Base-by-base conservation (phyloP, 257 asterid genomes). In the Fraxinus quadrangulata region DNA sequence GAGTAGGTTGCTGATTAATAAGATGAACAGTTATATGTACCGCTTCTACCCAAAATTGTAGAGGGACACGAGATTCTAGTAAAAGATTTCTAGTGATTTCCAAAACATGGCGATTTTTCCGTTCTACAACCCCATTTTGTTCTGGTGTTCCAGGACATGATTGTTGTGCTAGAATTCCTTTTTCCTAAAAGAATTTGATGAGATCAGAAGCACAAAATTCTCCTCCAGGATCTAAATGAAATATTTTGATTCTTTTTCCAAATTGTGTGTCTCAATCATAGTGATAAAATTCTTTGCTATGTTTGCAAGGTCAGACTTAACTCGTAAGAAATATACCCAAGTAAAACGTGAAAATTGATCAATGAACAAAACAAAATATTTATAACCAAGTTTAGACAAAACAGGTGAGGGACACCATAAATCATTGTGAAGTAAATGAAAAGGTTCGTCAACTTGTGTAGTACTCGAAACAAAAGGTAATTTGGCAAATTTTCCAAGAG, bases 81-180 rank as follows among this genome's bases (percentile, higher is more conserved):
- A 79, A 49, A 28, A 81, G 77, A 71, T 75, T 30, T 76, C 71
- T 28, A 2, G 74, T 39, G 19, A 39, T 75, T 71, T 81, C 78
- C 10, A 81, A 4, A 19, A 61, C 75, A 59, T 81, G 78, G n/a
- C n/a, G 80, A 24, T 76, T 70, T 37, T 81, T 75, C 5, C 69
- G 34, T 59, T 81, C 81, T 4, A 66, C 75, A 16, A 65, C 77
- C 8, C 78, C 56, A 76, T 81, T 76, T 81, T 76, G 65, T 45
- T 76, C 23, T 0, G 24, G 70, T 10, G 78, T 72, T 8, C 40
- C n/a, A 0, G 54, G 78, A 36, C 72, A 81, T 6, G 47, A 42
- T 26, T 26, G 13, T 65, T 76, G 81, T 16, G 63, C n/a, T 45
- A 11, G 14, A 33, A 76, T 76, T 1, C 40, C 49, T 37, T 61